Evolutionary conservation across 2,329 filamentous ascomycete species (phyloP).

Genomic region (Mycosphaerella sp.): DNA sequence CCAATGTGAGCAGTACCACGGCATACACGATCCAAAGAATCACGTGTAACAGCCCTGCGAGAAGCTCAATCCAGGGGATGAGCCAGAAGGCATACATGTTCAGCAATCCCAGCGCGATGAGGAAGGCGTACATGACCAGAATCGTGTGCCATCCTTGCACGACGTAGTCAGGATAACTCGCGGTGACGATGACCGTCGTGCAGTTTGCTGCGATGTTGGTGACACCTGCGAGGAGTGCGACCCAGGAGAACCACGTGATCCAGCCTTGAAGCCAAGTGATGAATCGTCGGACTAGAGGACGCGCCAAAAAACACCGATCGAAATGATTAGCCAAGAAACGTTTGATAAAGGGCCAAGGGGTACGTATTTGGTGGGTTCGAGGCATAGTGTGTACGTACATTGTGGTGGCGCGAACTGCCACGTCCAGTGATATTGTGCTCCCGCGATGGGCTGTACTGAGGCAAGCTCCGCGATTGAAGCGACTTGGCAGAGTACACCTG

Average conservation of each 20-base stretch:
- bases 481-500: conserved; percentile 23
- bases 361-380: background rate
- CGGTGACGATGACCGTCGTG: conserved; percentile 33
- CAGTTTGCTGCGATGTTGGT: conserved; percentile 35
- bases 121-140: conserved; percentile 37
- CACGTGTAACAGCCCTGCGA: conserved; percentile 24
- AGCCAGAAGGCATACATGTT: conserved; percentile 32
- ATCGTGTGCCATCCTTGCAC: conserved; percentile 37
- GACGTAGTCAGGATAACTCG: conserved; percentile 33
- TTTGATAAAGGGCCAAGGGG: background rate
- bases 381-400: no score
- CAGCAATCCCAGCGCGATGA: conserved; percentile 33
- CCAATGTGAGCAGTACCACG: conserved; percentile 20
- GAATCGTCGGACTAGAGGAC: conserved; percentile 19
- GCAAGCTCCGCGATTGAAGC: conserved; percentile 27
- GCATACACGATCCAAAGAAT: conserved; percentile 24
- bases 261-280: conserved; percentile 34
- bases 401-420: conserved; percentile 19
- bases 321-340: no score
- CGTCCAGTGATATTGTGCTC: conserved; percentile 28
- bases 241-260: conserved; percentile 41
- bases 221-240: conserved; percentile 22
- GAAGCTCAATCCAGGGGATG: conserved; percentile 28
- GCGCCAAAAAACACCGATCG: background rate
- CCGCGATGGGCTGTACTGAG: conserved; percentile 27